phyloP scores from a whole-genome alignment of 2,329 filamentous ascomycete genomes.

The Metarhizium brunneum region DNA sequence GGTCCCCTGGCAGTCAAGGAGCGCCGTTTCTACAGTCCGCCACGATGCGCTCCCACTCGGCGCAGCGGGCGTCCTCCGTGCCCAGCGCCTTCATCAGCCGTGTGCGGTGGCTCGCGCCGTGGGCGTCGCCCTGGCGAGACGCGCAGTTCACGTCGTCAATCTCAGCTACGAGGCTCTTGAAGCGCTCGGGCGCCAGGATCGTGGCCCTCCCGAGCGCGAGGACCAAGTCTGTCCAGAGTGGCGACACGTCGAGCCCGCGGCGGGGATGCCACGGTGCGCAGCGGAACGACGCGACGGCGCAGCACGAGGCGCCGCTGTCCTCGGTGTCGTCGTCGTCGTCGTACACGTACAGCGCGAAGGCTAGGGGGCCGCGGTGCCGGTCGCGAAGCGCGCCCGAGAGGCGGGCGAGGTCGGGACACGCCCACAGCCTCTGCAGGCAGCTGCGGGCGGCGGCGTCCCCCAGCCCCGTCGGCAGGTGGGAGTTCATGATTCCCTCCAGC shows the following conservation, averaged over 20 bases:
- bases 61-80: not conserved
- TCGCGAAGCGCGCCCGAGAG: not conserved
- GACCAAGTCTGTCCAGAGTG: not conserved
- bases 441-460: not conserved
- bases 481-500: not conserved
- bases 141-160: not conserved
- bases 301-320: not conserved
- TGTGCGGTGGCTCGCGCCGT: not conserved
- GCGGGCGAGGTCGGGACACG: not conserved
- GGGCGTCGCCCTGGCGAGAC: not conserved
- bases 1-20: too few species aligned
- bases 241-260: not conserved
- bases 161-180: not conserved
- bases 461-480: not conserved
- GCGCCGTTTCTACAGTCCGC: not conserved
- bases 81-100: not conserved
- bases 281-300: not conserved
- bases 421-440: not conserved
- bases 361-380: not conserved
- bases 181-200: not conserved
- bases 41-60: not conserved
- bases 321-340: constrained; percentile 3
- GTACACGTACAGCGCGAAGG: not conserved
- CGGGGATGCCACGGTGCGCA: not conserved
- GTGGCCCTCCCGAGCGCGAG: not conserved